Conservation (phyloP, 2,329 filamentous ascomycete species). For the Microdochium trichocladiopsis region DNA sequence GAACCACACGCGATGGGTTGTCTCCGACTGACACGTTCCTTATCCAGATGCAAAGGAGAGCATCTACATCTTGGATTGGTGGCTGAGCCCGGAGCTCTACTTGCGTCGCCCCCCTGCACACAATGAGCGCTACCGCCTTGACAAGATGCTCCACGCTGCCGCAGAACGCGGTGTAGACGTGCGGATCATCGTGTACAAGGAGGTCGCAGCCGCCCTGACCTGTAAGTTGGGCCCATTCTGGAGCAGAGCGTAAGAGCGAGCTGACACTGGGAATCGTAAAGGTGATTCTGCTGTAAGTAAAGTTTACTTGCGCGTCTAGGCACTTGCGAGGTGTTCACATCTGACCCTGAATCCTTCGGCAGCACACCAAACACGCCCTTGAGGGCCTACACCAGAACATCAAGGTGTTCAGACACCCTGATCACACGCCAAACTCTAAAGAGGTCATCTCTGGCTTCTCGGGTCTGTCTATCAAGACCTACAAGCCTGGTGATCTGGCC, state of each 20-base stretch:
- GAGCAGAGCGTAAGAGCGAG: too few relatives aligned
- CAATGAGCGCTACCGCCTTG: slow-evolving; percentile 78
- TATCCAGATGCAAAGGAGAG: slow-evolving; percentile 58
- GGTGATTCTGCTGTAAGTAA: slow-evolving; percentile 36
- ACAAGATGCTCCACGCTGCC: slow-evolving; percentile 74
- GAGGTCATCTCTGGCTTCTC: slow-evolving; percentile 59
- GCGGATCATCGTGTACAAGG: slow-evolving; percentile 88
- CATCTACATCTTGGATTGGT: slow-evolving; percentile 87
- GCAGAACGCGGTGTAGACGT: slow-evolving; percentile 79
- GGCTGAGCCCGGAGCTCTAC: slow-evolving; percentile 84
- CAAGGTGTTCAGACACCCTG: slow-evolving; percentile 82
- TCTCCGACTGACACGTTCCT: neutral
- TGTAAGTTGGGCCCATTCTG: slow-evolving; percentile 47
- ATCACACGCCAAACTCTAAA: slow-evolving; percentile 69
- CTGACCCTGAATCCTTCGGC: neutral
- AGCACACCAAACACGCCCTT: slow-evolving; percentile 74
- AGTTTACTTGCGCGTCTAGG: slow-evolving; percentile 8
- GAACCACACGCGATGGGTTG: neutral
- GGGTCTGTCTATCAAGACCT: slow-evolving; percentile 34
- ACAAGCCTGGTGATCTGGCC: slow-evolving; percentile 33
- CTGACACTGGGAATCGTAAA: too few relatives aligned
- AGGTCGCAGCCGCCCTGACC: slow-evolving; percentile 74
- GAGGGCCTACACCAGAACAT: slow-evolving; percentile 79
- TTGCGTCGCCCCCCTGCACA: slow-evolving; percentile 73
- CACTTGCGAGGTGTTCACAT: neutral